phyloP scores from a whole-genome alignment of 805 yeast species.

The Blastobotrys robertii region DNA sequence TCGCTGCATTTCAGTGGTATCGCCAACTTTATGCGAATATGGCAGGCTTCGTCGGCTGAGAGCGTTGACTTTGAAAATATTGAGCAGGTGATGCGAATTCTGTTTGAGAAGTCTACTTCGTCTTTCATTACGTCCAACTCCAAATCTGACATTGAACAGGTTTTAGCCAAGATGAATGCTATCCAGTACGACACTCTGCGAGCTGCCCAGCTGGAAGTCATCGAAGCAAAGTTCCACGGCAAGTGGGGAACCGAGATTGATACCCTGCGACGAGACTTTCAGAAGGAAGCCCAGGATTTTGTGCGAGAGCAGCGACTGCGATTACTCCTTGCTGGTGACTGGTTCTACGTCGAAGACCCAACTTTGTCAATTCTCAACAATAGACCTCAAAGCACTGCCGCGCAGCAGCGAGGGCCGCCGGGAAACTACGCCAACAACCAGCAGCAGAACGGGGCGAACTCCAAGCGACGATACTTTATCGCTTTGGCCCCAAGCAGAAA shows the following conservation, averaged over 20 bases:
- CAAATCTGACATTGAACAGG: slow-evolving; percentile 32
- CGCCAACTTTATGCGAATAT: slow-evolving; percentile 47
- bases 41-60: slow-evolving; percentile 55
- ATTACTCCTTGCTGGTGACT: slow-evolving; percentile 64
- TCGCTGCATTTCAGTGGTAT: slow-evolving; percentile 46
- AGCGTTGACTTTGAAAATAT: slow-evolving; percentile 44
- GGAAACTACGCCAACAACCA: slow-evolving; percentile 3
- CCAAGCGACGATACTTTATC: slow-evolving; percentile 38
- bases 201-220: slow-evolving; percentile 39
- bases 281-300: slow-evolving; percentile 53
- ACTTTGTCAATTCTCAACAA: slow-evolving; percentile 4
- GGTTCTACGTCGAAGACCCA: slow-evolving; percentile 66
- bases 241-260: slow-evolving; percentile 39
- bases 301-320: slow-evolving; percentile 68
- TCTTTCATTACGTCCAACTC: slow-evolving; percentile 14
- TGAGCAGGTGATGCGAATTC: slow-evolving; percentile 34
- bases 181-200: slow-evolving; percentile 43
- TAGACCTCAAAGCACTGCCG: not conserved
- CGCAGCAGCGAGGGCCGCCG: slow-evolving; percentile 1
- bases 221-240: slow-evolving; percentile 22
- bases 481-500: slow-evolving; percentile 58
- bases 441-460: slow-evolving; percentile 1
- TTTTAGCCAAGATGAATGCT: slow-evolving; percentile 34
- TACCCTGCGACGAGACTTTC: slow-evolving; percentile 41
- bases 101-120: slow-evolving; percentile 22